These are phyloP conservation scores for Pseudonitzschia pungens DNA, from an alignment of 108 stramenopile genomes.

Conservation along the genomic window DNA sequence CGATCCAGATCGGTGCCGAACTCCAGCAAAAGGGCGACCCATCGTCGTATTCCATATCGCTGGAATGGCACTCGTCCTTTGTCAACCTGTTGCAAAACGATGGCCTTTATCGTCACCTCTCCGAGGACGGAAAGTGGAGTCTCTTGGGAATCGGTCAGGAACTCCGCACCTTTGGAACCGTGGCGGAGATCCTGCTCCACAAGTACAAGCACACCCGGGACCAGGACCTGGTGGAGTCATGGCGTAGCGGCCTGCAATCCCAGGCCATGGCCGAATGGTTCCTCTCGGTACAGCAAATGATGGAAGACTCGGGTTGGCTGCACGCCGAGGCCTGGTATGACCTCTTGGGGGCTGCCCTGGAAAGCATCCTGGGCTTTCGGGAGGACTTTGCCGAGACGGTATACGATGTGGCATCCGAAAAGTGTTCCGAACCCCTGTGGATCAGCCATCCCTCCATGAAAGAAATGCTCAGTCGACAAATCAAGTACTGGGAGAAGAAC, in stretches of 20 bases:
- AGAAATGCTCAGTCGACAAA: conserved; percentile 26
- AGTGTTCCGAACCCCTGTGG: conserved; percentile 23
- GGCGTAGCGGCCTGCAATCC: conserved; percentile 14
- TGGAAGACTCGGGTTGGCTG: background rate
- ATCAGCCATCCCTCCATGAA: conserved; percentile 29
- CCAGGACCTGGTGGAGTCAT: background rate
- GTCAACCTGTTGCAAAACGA: conserved; percentile 33
- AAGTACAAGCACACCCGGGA: conserved; percentile 2
- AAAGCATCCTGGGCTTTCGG: conserved; percentile 17
- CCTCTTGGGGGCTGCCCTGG: conserved; percentile 12
- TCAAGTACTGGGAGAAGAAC: conserved; percentile 29
- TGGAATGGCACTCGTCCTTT: conserved; percentile 48
- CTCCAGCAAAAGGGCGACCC: conserved; percentile 42
- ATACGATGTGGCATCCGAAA: conserved; percentile 30
- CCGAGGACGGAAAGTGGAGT: conserved; percentile 25
- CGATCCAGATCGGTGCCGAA: conserved; percentile 34
- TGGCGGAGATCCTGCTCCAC: conserved; percentile 10
- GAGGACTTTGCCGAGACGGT: conserved; percentile 21
- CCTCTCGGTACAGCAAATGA: conserved; percentile 11
- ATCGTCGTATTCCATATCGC: conserved; percentile 30
- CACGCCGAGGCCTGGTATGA: conserved; percentile 20
- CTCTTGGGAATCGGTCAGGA: conserved; percentile 52
- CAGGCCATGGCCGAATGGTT: conserved; percentile 37
- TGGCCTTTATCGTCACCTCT: conserved; percentile 36
- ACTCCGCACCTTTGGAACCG: conserved; percentile 30